Percentiles rank a stretch among this genome's conserved stretches.
phyloP scores from a whole-genome alignment of 148 eudicot species.

The Cornus controversa region DNA sequence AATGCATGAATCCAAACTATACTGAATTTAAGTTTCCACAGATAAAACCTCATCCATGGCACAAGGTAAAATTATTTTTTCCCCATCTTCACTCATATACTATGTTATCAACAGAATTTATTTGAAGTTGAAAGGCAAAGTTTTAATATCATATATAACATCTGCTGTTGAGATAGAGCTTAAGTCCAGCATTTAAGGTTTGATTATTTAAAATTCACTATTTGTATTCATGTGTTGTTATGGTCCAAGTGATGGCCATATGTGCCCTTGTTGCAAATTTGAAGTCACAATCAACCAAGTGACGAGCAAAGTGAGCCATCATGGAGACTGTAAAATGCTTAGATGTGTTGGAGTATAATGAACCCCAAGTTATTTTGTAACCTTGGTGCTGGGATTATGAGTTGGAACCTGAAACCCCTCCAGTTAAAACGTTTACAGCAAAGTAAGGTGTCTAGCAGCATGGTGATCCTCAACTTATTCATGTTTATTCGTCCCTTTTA shows the following conservation, averaged over 20 bases:
- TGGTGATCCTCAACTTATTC: background rate
- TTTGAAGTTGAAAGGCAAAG: background rate
- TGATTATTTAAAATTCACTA: background rate
- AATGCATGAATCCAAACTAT: constrained; percentile 97
- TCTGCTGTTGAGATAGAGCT: background rate
- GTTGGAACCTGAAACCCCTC: background rate
- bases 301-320: background rate
- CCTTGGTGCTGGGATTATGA: background rate
- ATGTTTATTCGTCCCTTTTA: background rate
- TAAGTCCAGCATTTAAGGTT: background rate
- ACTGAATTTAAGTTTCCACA: constrained; percentile 97
- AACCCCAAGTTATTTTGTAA: background rate
- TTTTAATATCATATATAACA: background rate
- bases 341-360: background rate
- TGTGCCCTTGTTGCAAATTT: background rate
- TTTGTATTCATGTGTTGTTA: background rate
- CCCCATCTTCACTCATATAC: background rate
- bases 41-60: constrained; percentile 99
- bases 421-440: background rate
- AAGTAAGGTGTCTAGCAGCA: background rate
- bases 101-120: too few relatives aligned
- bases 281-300: background rate
- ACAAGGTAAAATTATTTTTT: constrained; percentile 51
- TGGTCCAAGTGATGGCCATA: background rate
- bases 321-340: background rate